Conservation (phyloP, 768 basidiomycete genomes). For the Chlorophyllum brunneum region DNA sequence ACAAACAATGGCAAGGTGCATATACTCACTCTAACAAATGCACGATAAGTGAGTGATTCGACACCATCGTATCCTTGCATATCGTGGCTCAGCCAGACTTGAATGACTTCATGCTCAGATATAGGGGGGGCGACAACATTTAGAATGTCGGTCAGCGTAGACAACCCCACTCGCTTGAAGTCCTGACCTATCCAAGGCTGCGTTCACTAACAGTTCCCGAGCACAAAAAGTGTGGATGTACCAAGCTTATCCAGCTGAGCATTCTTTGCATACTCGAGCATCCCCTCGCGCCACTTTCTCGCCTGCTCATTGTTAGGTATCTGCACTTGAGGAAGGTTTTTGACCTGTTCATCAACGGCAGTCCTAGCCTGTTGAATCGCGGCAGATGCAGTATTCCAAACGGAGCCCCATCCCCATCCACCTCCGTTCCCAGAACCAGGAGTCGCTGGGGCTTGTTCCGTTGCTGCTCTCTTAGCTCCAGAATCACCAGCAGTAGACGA, state of each 20-base stretch:
- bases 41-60: slow-evolving; percentile 89
- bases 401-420: slow-evolving; percentile 79
- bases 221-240: slow-evolving; percentile 29
- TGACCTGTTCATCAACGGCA: slow-evolving; percentile 92
- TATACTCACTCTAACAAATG: slow-evolving; percentile 66
- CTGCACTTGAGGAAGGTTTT: slow-evolving; percentile 60
- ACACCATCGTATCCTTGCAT: slow-evolving; percentile 97
- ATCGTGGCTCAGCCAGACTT: slow-evolving; percentile 93
- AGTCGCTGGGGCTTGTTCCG: slow-evolving; percentile 20
- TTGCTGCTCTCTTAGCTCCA: slow-evolving; percentile 21
- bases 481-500: slow-evolving; percentile 11
- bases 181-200: slow-evolving; percentile 73
- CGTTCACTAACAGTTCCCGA: slow-evolving; percentile 6
- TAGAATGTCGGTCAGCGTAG: slow-evolving; percentile 86
- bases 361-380: slow-evolving; percentile 85
- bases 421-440: slow-evolving; percentile 17
- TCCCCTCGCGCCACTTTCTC: slow-evolving; percentile 83
- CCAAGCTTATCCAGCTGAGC: slow-evolving; percentile 89
- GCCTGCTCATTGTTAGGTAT: slow-evolving; percentile 84
- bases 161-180: slow-evolving; percentile 82
- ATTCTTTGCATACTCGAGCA: slow-evolving; percentile 82
- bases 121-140: slow-evolving; percentile 98
- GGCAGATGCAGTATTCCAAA: slow-evolving; percentile 86
- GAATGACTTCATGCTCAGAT: slow-evolving; percentile 96
- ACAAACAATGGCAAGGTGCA: neutral